These are phyloP conservation scores for Laguncularia racemosa DNA, from an alignment of 345 rosid species.

Conservation along the genomic window DNA sequence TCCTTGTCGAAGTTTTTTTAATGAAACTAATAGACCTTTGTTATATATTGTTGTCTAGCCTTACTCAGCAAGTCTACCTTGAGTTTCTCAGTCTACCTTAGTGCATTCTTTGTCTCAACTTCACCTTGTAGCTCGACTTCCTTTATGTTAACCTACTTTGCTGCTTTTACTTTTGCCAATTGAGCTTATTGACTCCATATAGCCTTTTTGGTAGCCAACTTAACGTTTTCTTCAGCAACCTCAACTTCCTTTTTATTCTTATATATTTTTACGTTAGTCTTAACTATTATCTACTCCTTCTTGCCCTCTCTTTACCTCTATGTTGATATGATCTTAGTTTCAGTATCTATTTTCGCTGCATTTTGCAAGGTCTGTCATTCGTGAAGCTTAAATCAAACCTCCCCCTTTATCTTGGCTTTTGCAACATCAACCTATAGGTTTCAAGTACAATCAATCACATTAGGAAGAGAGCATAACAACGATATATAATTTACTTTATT, in stretches of 20 bases:
- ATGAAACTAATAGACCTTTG: conserved; percentile 35
- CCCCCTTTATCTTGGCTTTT: no score
- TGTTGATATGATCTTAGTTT: no score
- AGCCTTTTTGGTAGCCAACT: conserved; percentile 67
- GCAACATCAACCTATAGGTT: no score
- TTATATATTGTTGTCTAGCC: conserved; percentile 74
- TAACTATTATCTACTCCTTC: conserved; percentile 66
- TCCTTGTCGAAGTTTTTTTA: no score
- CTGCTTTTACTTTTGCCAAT: conserved; percentile 71
- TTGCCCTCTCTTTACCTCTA: conserved; percentile 57
- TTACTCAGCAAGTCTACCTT: conserved; percentile 72
- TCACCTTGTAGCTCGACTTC: conserved; percentile 72
- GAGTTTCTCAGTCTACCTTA: no score
- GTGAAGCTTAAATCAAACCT: no score
- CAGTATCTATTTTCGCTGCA: no score
- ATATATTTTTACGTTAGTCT: conserved; percentile 53
- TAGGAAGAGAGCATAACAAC: no score
- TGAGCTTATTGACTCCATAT: conserved; percentile 50
- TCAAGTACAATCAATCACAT: no score
- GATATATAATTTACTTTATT: no score
- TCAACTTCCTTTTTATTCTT: conserved; percentile 75
- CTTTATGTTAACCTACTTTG: conserved; percentile 55
- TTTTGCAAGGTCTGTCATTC: no score
- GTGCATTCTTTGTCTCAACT: conserved; percentile 81
- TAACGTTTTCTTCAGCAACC: conserved; percentile 61